phyloP scores from a whole-genome alignment of 176 grass and related monocot genomes.

The Eragrostis curvula region DNA sequence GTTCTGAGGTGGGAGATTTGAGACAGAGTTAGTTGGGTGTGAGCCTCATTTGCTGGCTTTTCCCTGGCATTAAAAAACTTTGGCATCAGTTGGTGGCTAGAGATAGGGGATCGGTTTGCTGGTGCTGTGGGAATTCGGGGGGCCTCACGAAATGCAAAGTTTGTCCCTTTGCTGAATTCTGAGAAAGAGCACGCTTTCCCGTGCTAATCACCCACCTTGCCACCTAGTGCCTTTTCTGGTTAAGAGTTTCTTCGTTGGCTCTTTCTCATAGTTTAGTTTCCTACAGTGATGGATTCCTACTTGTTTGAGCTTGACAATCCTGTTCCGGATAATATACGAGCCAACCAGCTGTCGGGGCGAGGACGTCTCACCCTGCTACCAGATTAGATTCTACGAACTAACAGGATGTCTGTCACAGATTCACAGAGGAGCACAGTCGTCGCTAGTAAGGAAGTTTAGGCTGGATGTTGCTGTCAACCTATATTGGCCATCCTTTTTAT shows the following conservation, averaged over 20 bases:
- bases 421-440: constrained; percentile 4
- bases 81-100: constrained; percentile 55
- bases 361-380: constrained; percentile 45
- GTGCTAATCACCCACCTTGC: constrained; percentile 25
- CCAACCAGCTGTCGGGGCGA: constrained; percentile 27
- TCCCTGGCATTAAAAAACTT: constrained; percentile 63
- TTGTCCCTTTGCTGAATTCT: constrained; percentile 54
- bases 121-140: constrained; percentile 43
- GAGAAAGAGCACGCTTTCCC: constrained; percentile 42
- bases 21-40: constrained; percentile 73
- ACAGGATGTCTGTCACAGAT: constrained; percentile 15
- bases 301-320: background rate
- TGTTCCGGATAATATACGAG: constrained; percentile 17
- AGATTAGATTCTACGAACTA: constrained; percentile 35
- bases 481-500: background rate
- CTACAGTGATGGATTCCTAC: constrained; percentile 16
- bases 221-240: constrained; percentile 32
- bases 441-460: constrained; percentile 25
- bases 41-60: constrained; percentile 70
- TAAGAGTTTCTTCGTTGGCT: background rate
- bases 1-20: constrained; percentile 63
- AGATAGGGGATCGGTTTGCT: constrained; percentile 25
- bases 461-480: constrained; percentile 26
- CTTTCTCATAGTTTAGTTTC: constrained; percentile 46
- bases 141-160: constrained; percentile 49